phyloP scores from a whole-genome alignment of 495 filamentous ascomycete genomes.

The Penicillium cataractarum region DNA sequence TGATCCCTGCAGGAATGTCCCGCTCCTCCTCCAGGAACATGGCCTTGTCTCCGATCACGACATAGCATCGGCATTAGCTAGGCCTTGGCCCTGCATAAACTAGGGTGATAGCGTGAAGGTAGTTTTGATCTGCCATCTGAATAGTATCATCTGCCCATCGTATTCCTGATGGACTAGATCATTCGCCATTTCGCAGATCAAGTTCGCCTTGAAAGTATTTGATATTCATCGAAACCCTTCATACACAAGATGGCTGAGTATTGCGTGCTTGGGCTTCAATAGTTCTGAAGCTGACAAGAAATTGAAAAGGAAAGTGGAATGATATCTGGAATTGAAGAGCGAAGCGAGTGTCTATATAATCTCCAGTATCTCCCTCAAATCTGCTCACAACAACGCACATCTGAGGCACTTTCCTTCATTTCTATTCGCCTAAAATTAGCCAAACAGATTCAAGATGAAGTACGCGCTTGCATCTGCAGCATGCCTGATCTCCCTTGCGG shows the following conservation, averaged over 20 bases:
- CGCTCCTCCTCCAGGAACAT: neutral
- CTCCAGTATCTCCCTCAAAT: constrained; percentile 32
- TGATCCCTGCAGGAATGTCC: constrained; percentile 4
- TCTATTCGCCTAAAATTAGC: neutral
- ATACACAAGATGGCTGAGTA: neutral
- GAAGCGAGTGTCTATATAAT: constrained; percentile 36
- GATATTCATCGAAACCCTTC: constrained; percentile 2
- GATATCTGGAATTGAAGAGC: neutral
- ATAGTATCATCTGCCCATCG: neutral
- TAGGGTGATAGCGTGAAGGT: neutral
- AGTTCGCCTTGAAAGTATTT: constrained; percentile 18
- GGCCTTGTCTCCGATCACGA: constrained; percentile 18
- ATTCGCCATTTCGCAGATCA: constrained; percentile 24
- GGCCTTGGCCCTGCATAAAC: constrained; percentile 10
- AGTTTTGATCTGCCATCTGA: neutral
- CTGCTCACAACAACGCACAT: constrained; percentile 24
- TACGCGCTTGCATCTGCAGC: constrained; percentile 25
- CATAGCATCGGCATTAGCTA: constrained; percentile 15
- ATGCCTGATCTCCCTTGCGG: constrained; percentile 25
- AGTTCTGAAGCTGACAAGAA: neutral
- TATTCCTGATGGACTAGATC: neutral
- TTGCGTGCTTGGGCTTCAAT: constrained; percentile 24
- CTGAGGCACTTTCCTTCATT: neutral
- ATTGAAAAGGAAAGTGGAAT: neutral
- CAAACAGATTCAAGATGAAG: constrained; percentile 24